Evolutionary conservation across 768 basidiomycete species (phyloP), one percentile per base, ranked within the genome.

Genomic region (Strobilomyces dryophilus): DNA sequence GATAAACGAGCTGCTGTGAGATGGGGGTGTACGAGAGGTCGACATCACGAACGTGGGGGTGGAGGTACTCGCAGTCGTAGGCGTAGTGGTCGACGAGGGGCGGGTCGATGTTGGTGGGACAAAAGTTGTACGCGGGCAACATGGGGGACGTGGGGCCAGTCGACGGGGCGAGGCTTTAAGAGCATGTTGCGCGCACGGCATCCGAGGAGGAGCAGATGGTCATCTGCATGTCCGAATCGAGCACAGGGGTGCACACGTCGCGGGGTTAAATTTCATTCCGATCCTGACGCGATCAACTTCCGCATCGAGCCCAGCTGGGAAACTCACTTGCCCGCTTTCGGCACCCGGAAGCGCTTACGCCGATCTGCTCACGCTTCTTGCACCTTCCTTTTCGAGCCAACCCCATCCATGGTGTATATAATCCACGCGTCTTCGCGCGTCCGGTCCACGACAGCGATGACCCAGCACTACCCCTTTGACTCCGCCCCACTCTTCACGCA

Each of bases 261-360:
- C 65, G 65, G 66, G 56, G 59, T 68, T 42, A 17, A 45, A 55
- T 47, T 50, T 44, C 2, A 53, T 54, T 61, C 64, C 64, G 64
- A 59, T 66, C 53, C 55, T 41, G 53, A 47, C 58, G 63, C 57
- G 61, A 62, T 65, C 63, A 56, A 35, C 50, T 46, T 58, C 60
- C 53, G 36, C 37, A 61, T 61, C 52, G 58, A 42, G 49, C 14
- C 15, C n/a, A n/a, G 17, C 17, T 17, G 5, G 42, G 43, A 18
- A 45, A 10, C 31, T 11, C 0, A 1, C 18, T 24, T 36, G 8
- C 52, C 43, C 29, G 35, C 31, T 0, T 34, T 47, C 47, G 36
- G 20, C 3, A 11, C 4, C 36, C 58, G 49, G 58, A 59, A 51
- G 54, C 34, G 37, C 32, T 7, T 21, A 53, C 49, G 53, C 52